Conservation (phyloP, 441 rosid genomes). For the Biscutella auriculata region DNA sequence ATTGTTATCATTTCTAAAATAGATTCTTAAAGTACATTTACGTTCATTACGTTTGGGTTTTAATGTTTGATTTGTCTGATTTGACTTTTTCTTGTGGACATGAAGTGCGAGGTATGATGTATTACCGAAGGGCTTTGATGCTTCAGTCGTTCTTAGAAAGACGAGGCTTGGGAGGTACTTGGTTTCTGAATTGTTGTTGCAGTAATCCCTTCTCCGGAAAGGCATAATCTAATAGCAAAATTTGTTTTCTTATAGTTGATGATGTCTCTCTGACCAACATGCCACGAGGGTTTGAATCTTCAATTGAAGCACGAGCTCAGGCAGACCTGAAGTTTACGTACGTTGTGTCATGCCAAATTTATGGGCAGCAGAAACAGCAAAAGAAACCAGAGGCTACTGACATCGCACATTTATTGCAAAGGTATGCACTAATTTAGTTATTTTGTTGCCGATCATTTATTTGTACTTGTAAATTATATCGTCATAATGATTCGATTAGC, state of each 20-base stretch:
- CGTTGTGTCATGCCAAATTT: constrained; percentile 94
- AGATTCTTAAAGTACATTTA: background rate
- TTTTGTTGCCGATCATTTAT: background rate
- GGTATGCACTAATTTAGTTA: constrained; percentile 26
- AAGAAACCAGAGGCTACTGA: constrained; percentile 86
- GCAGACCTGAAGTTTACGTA: constrained; percentile 91
- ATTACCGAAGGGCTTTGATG: constrained; percentile 95
- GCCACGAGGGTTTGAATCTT: constrained; percentile 61
- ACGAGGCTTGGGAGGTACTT: constrained; percentile 66
- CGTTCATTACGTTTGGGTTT: background rate
- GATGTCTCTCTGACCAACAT: constrained; percentile 34
- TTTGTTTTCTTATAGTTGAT: constrained; percentile 34
- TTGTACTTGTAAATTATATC: background rate
- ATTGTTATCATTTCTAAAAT: background rate
- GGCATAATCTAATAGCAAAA: constrained; percentile 8
- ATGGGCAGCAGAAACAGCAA: constrained; percentile 89
- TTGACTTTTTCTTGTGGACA: constrained; percentile 13
- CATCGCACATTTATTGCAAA: constrained; percentile 78
- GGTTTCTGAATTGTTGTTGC: constrained; percentile 1
- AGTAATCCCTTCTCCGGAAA: background rate
- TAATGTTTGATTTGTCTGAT: constrained; percentile 7
- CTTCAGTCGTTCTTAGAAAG: constrained; percentile 82
- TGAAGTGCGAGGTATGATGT: constrained; percentile 99
- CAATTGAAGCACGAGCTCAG: constrained; percentile 84
- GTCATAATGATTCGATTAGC: constrained; percentile 2